These are phyloP conservation scores for Metschnikowia arizonensis DNA, from an alignment of 805 yeast species.

Conservation along the genomic window DNA sequence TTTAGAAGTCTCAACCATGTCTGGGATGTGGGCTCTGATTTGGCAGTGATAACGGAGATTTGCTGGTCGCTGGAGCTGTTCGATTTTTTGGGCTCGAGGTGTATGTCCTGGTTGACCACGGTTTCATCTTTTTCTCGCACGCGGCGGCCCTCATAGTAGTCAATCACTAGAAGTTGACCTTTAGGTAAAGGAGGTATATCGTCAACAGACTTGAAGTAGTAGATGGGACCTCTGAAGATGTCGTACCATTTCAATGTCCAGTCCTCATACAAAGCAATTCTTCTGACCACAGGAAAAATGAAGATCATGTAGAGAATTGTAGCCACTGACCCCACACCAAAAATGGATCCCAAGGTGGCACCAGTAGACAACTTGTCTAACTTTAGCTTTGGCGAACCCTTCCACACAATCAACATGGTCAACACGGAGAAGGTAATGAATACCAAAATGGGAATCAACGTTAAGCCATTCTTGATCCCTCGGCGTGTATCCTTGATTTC, in stretches of 20 bases:
- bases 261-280: constrained; percentile 58
- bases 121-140: constrained; percentile 24
- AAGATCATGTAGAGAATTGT: constrained; percentile 47
- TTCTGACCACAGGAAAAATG: constrained; percentile 57
- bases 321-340: constrained; percentile 64
- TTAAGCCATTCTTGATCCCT: constrained; percentile 51
- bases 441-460: constrained; percentile 57
- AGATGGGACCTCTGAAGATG: constrained; percentile 52
- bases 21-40: constrained; percentile 32
- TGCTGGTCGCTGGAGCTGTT: constrained; percentile 11
- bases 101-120: constrained; percentile 15
- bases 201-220: constrained; percentile 51
- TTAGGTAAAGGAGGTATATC: constrained; percentile 65
- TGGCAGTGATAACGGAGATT: constrained; percentile 17
- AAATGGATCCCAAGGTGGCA: constrained; percentile 53
- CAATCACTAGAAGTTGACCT: constrained; percentile 52
- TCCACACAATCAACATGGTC: constrained; percentile 77
- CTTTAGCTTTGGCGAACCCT: constrained; percentile 68
- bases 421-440: constrained; percentile 56
- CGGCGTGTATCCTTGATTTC: constrained; percentile 46
- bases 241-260: constrained; percentile 63
- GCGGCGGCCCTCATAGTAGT: constrained; percentile 65
- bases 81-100: constrained; percentile 12
- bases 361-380: constrained; percentile 50
- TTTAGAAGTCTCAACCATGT: constrained; percentile 40